Evolutionary conservation across 306 rosid genomes (phyloP).

Genomic region (Prinsepia uniflora): DNA sequence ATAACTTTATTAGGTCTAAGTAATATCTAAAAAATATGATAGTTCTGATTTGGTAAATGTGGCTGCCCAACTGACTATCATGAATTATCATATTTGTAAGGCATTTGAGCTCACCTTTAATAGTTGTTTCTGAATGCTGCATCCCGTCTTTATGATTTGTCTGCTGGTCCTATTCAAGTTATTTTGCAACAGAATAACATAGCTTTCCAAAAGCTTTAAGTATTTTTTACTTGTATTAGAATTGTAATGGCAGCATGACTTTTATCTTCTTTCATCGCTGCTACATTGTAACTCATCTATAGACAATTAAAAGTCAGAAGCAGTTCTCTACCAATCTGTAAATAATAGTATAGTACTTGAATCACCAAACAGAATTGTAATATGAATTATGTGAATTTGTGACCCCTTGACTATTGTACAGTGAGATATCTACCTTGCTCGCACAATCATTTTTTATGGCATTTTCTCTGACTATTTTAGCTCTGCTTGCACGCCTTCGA

Average conservation of each 20-base stretch:
- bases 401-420: slow-evolving; percentile 59
- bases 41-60: not conserved
- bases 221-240: not conserved
- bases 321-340: not conserved
- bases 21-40: not conserved
- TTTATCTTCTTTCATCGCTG: not conserved
- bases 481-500: slow-evolving; percentile 75
- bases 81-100: not conserved
- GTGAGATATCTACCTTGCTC: slow-evolving; percentile 72
- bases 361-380: not conserved
- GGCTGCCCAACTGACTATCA: not conserved
- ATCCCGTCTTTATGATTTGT: not conserved
- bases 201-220: not conserved
- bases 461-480: slow-evolving; percentile 63
- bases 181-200: not conserved
- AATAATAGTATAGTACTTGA: not conserved
- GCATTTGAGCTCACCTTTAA: not conserved
- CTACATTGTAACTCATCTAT: not conserved
- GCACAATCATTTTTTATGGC: slow-evolving; percentile 77
- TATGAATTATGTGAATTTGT: slow-evolving; percentile 6
- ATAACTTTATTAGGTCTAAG: slow-evolving; percentile 3
- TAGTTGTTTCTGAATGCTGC: not conserved
- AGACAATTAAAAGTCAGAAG: not conserved
- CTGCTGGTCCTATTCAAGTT: not conserved
- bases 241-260: not conserved